Base-by-base conservation (phyloP, 345 rosid species). In the Xanthoceras sorbifolium region DNA sequence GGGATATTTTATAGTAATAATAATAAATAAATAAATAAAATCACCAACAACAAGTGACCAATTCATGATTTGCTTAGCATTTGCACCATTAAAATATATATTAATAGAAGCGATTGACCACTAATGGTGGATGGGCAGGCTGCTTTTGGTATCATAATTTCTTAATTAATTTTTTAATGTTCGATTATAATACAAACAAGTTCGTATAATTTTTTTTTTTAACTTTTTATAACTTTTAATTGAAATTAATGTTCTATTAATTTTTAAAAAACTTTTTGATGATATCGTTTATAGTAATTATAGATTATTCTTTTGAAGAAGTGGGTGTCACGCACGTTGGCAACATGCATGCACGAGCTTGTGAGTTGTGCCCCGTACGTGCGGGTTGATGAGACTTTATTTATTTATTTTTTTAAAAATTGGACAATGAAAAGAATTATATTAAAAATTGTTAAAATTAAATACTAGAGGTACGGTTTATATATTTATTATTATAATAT, bases 301-400 rank as follows among this genome's bases (percentile, higher is more conserved):
- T 52, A 52, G n/a, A 14, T 52, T 52, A 15, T 52, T 46, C 22
- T 64, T 15, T 70, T 54, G 12, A 70, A 71, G 28, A 52, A 40
- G 74, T 31, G 18, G 63, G 23, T 20, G 25, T 29, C 46, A 70
- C 63, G 29, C 15, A 52, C 20, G 60, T 23, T 9, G 20, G 15
- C 26, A 70, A 71, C 74, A 5, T 71, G 74, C 46, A 71, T 52
- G 28, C 74, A 71, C 63, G 63, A 68, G 23, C 17, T 26, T 17
- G 23, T 68, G 59, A 20, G 10, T 32, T 11, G 52, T 11, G 50
- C 50, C 18, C 50, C 50, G 5, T 14, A 14, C 50, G 52, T 46
- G 52, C 5, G 20, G 18, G 17, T 15, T 14, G 52, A 46, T 46
- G 52, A 46, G 52, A 46, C 17, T 36, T 8, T 3, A 48, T 0